Conservation (phyloP, 192 early-diverging fungal genomes). For the Diversispora eburnea region DNA sequence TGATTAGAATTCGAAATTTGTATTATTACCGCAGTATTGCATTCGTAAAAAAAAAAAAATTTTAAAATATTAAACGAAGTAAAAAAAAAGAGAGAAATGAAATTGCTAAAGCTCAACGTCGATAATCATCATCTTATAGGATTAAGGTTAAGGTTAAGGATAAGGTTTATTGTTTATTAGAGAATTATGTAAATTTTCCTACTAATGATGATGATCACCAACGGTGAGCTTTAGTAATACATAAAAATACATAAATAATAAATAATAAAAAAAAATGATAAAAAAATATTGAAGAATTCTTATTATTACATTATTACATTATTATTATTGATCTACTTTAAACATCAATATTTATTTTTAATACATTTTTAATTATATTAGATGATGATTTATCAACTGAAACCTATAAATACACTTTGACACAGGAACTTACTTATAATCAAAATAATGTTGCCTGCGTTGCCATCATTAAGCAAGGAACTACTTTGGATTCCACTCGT, state of each 20-base stretch:
- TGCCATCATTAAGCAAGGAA: slow-evolving; percentile 72
- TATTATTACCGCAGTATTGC: neutral
- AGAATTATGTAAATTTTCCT: no score
- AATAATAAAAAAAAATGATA: no score
- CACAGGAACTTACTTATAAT: slow-evolving; percentile 73
- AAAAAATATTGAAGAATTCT: neutral
- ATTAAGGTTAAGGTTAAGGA: no score
- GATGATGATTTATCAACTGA: slow-evolving; percentile 19
- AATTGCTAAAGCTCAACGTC: no score
- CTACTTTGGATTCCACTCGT: slow-evolving; percentile 67
- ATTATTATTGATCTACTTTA: neutral
- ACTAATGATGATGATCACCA: no score
- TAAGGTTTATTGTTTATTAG: no score
- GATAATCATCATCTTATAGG: no score
- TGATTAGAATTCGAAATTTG: slow-evolving; percentile 37
- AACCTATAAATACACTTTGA: slow-evolving; percentile 54
- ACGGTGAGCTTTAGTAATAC: no score
- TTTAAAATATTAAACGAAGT: neutral
- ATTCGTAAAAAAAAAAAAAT: neutral
- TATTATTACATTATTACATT: neutral
- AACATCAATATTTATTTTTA: neutral
- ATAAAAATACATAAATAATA: no score
- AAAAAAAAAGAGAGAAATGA: no score
- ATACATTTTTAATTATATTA: neutral
- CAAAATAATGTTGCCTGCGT: slow-evolving; percentile 71